A percentile compares a stretch with the other conserved stretches of the same genome.
These are phyloP conservation scores for Leishmania lainsoni DNA, from an alignment of 208 protist species.

Conservation along the genomic window DNA sequence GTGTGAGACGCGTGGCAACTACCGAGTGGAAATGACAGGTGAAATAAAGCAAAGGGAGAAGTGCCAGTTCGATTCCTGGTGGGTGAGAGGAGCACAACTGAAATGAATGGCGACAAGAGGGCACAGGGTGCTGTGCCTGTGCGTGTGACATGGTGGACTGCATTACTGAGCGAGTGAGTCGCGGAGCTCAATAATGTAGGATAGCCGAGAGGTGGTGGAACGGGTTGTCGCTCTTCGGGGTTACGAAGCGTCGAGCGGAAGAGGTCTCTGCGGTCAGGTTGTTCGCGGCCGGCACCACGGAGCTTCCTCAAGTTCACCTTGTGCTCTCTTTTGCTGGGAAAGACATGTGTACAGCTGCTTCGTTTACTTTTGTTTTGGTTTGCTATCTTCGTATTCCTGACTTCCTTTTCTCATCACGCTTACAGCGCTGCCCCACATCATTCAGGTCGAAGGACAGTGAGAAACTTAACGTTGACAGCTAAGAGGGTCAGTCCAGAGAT, in stretches of 20 bases:
- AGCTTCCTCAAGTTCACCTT: not conserved
- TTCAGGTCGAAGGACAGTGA: no score
- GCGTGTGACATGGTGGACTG: not conserved
- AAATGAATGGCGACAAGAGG: not conserved
- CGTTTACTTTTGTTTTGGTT: not conserved
- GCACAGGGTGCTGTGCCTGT: not conserved
- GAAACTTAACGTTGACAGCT: no score
- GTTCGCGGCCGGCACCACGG: not conserved
- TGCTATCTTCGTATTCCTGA: not conserved
- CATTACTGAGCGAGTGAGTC: not conserved
- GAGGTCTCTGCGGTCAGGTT: not conserved
- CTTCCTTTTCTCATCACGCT: no score
- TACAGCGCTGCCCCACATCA: no score
- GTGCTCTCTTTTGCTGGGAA: not conserved
- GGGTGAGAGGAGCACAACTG: conserved; percentile 6
- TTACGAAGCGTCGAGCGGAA: not conserved
- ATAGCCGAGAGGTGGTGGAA: not conserved
- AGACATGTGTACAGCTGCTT: not conserved
- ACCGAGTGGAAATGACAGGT: not conserved
- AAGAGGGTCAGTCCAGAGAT: no score
- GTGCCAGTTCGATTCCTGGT: not conserved
- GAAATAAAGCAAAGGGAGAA: conserved; percentile 1
- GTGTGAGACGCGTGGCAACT: not conserved
- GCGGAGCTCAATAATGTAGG: not conserved
- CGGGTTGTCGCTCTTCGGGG: not conserved